Evolutionary conservation across 805 yeast species (phyloP), one percentile per base, ranked within the genome.

Genomic region (Starmerella cellae): DNA sequence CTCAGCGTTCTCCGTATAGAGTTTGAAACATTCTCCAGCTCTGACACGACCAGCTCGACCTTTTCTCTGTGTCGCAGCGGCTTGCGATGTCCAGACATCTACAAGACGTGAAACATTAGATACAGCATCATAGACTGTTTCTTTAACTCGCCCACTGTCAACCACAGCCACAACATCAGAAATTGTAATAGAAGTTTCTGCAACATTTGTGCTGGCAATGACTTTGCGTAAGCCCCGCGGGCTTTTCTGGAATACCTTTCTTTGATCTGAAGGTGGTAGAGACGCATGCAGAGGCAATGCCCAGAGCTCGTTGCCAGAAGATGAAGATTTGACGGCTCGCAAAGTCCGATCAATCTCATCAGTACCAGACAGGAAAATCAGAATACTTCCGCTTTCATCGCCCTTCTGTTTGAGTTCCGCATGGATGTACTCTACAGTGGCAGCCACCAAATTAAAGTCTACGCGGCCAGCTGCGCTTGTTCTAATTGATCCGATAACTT

Each of bases 31-130:
- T 13, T 67, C 64, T 44, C 98, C 98, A 21, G 68, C 68, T 28
- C 77, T 73, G 11, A 88, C 84, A 72, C 98, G 87, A 49, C 98
- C 98, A n/a, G 96, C 88, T 66, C 98, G 81, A 59, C 98, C 98
- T 59, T 95, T 69, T 63, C 98, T 73, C 61, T 88, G 98, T 19
- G 75, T 72, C 19, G 78, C 78, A 55, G 93, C 95, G 0, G 97
- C 96, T 48, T 73, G 73, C 0, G 97, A 87, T 19, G 84, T 83
- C 84, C 94, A 88, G 3, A 70, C 67, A 53, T 88, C 96, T 4
- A 75, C 67, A 37, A 88, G 67, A 41, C 73, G 73, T 0, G 91
- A 77, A 4, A 85, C 71, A 51, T 81, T 81, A 14, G 75, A 66
- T 29, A 64, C 67, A 0, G 83, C 54, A 56, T 83, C 87, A 55